Evolutionary conservation across 768 basidiomycete genomes (phyloP), one percentile per base, ranked within the genome.

Genomic region (Tylopilus felleus): DNA sequence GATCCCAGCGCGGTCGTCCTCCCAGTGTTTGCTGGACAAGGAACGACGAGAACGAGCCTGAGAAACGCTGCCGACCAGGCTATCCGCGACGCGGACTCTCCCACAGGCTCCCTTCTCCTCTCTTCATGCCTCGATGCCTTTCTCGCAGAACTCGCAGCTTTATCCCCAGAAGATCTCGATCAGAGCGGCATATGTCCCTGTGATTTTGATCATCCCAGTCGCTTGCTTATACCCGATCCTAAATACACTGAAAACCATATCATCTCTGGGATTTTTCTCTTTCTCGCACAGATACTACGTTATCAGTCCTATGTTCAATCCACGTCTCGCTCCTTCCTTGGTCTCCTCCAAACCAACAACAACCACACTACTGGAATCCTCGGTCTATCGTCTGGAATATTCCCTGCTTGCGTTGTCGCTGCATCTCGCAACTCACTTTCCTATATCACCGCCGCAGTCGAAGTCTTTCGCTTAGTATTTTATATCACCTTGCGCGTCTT

Each of bases 11-110:
- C n/a, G 21, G 48, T 71, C 54, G 13, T 60, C 25, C 60, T 85
- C 42, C 83, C 80, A 4, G 65, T 83, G 17, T 85, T 85, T 59
- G 73, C 79, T 41, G 83, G 83, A 7, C 84, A 85, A 60, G 84
- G 81, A 3, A 74, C 77, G 4, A 47, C 71, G 12, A 65, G 67
- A 13, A 56, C 71, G 22, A 71, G 70, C 44, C 56, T 73, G 25
- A 49, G 57, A 16, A 63, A 66, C 29, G 69, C 72, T 16, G 67
- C 67, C 8, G 66, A 71, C 23, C 75, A 75, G 60, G 76, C 77
- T 7, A 51, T 77, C 19, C 65, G 59, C 28, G 79, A 80, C 56
- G 75, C 77, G 17, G 64, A 68, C 25, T 74, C 76, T 13, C 65
- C 76, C 5, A 62, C 68, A 2, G 80, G 77, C 2, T 62, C 70